Evolutionary conservation across 306 rosid species (phyloP), one percentile per base, ranked within the genome.

Genomic region (Medicago arabica): DNA sequence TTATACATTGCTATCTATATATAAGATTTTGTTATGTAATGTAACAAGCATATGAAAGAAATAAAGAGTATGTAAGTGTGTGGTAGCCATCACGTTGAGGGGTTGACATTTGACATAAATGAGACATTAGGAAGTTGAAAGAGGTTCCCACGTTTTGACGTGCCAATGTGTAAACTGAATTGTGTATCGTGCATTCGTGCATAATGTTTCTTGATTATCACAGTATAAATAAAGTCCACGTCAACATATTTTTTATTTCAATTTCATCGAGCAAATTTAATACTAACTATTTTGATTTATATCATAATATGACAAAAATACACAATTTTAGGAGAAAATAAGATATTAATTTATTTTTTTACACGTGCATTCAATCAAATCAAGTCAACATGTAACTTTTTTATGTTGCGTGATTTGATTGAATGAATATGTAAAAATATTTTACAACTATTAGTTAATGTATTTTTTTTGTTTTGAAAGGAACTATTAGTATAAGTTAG

Each of bases 61-160:
- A 55, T 25, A 53, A 46, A 79, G 10, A 14, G 49, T 39, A 50
- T 73, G 59, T 0, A 19, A 38, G 7, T 43, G 34, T 25, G 40
- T 78, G 78, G 92, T 83, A 75, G 92, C 50, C 69, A 54, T 85
- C 92, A 90, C 92, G 92, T 90, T 78, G 8, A n/a, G n/a, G n/a
- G n/a, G n/a, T n/a, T n/a, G n/a, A n/a, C n/a, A n/a, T n/a, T n/a
- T n/a, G n/a, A n/a, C n/a, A n/a, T n/a, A n/a, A n/a, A n/a, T n/a
- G n/a, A n/a, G 77, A 75, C 83, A 73, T 72, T 74, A 59, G 68
- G 78, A 40, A 40, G 55, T 62, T 13, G 67, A 68, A 79, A 86
- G 91, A 81, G 92, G 87, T 66, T 78, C 83, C 72, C 96, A 85
- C 96, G 96, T 90, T 83, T 70, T 16, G 65, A 69, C 80, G 83